Percentiles rank a stretch among this genome's conserved stretches.
Evolutionary conservation across 1,139 yeast species (phyloP).

Genomic region (Pichia sp.): DNA sequence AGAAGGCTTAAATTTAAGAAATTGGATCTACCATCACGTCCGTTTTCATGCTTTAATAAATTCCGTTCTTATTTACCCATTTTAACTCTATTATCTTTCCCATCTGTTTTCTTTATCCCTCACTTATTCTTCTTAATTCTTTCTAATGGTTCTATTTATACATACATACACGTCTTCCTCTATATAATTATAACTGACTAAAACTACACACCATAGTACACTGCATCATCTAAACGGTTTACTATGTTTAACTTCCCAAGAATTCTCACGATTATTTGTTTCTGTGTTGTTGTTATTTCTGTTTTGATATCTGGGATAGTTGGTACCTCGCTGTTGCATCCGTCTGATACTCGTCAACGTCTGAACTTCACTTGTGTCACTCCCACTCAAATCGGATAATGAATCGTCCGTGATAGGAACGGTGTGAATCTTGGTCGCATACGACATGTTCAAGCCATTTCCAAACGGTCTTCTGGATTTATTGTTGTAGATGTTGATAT

Average conservation of each 20-base stretch:
- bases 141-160: not conserved
- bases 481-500: not conserved
- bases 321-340: not conserved
- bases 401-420: slow-evolving; percentile 8
- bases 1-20: slow-evolving; percentile 6
- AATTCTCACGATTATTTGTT: not conserved
- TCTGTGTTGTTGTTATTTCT: not conserved
- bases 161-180: not conserved
- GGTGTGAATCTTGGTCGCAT: slow-evolving; percentile 13
- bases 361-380: slow-evolving; percentile 18
- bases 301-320: not conserved
- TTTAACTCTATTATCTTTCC: not conserved
- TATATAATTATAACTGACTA: too few species aligned
- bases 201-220: too few species aligned
- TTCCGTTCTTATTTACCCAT: too few species aligned
- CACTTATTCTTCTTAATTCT: not conserved
- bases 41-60: not conserved
- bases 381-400: slow-evolving; percentile 7
- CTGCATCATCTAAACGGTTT: slow-evolving; percentile 20
- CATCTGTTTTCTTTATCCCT: not conserved
- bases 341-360: slow-evolving; percentile 8
- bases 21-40: too few species aligned
- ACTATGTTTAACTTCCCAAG: slow-evolving; percentile 17
- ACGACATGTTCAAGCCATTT: slow-evolving; percentile 8
- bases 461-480: not conserved